These are phyloP conservation scores for Elsinoe perseae DNA, from an alignment of 2,329 filamentous ascomycete genomes.

Conservation along the genomic window DNA sequence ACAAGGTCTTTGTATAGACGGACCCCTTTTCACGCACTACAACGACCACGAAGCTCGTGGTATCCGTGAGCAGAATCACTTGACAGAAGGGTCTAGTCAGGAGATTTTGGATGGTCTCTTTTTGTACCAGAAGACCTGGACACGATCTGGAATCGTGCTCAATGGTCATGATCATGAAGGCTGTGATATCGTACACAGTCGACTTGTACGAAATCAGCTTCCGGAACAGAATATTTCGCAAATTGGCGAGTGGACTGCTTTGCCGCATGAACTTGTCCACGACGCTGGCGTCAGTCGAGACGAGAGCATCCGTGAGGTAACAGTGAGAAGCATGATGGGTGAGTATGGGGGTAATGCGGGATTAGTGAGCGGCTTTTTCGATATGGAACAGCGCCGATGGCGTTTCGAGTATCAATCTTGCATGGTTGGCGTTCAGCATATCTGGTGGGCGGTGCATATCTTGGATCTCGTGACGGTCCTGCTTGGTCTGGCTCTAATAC, in stretches of 20 bases:
- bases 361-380: conserved; percentile 83
- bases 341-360: conserved; percentile 89
- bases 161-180: conserved; percentile 95
- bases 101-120: conserved; percentile 77
- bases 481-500: conserved; percentile 19
- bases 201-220: not conserved
- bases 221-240: not conserved
- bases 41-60: conserved; percentile 55
- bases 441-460: conserved; percentile 89
- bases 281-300: conserved; percentile 9
- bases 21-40: conserved; percentile 76
- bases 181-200: conserved; percentile 72
- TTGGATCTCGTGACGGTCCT: conserved; percentile 50
- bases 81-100: conserved; percentile 61
- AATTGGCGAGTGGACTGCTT: not conserved
- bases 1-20: conserved; percentile 73
- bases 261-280: conserved; percentile 30
- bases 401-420: conserved; percentile 72
- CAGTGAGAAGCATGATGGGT: conserved; percentile 97
- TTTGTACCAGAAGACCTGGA: conserved; percentile 52
- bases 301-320: conserved; percentile 73
- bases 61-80: conserved; percentile 83
- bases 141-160: conserved; percentile 67
- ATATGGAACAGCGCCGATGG: conserved; percentile 66
- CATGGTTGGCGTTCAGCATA: conserved; percentile 72